A percentile compares a stretch with the other conserved stretches of the same genome.
phyloP scores from a whole-genome alignment of 306 rosid species.

The Cercis canadensis region DNA sequence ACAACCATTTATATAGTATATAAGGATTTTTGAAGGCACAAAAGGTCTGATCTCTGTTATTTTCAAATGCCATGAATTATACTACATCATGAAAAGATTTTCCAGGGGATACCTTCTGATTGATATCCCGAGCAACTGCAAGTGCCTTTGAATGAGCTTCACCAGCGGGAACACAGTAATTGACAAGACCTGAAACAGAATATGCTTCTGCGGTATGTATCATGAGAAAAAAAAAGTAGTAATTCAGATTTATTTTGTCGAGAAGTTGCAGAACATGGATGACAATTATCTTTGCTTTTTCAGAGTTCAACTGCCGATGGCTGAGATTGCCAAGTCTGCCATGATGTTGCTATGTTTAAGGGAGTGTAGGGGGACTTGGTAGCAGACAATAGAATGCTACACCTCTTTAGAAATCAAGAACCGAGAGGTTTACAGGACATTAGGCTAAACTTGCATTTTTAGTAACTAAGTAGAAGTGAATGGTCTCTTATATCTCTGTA shows the following conservation, averaged over 20 bases:
- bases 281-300: constrained; percentile 24
- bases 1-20: not conserved
- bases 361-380: not conserved
- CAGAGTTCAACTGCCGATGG: constrained; percentile 14
- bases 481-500: not conserved
- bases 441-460: constrained; percentile 2
- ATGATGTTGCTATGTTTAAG: not conserved
- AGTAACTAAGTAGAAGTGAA: not conserved
- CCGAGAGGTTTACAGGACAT: constrained; percentile 9
- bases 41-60: not conserved
- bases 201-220: not conserved
- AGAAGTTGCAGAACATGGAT: constrained; percentile 8
- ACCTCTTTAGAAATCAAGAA: not conserved
- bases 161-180: constrained; percentile 82
- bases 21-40: not conserved
- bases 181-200: constrained; percentile 71
- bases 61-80: constrained; percentile 23
- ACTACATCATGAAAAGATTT: constrained; percentile 13
- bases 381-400: not conserved
- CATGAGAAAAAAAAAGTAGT: not conserved
- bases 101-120: constrained; percentile 66
- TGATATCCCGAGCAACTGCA: constrained; percentile 73
- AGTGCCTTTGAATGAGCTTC: constrained; percentile 83
- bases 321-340: constrained; percentile 1
- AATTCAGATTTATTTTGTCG: constrained; percentile 7